Base-by-base conservation (phyloP, 306 rosid species). In the Acacia crassicarpa region DNA sequence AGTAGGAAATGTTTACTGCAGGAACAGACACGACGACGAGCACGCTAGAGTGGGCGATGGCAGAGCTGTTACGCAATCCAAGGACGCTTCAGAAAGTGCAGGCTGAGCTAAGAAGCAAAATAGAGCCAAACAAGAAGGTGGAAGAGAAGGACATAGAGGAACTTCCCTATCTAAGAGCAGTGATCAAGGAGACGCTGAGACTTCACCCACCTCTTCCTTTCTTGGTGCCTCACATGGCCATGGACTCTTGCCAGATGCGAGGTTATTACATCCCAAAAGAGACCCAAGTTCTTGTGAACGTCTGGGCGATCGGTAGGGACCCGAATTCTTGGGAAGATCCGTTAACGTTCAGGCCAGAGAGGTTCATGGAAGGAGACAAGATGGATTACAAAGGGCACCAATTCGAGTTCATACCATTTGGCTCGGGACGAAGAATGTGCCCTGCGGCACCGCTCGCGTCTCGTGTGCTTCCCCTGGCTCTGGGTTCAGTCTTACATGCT, bases 131-230 rank as follows among this genome's bases (percentile, higher is more conserved):
- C 32, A 75, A 80, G 80, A 91, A 84, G 61, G 72, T 94, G 5
- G 90, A 90, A 61, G 98, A 94, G 74, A 78, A 73, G 44, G 93
- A 93, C 86, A 78, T 93, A 2, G 93, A 90, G 16, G 87, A 87
- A 16, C 91, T 93, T 58, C 94, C 97, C 0, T 94, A 91, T 81
- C 92, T 94, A 4, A 88, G 61, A 68, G 95, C 97, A 48, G 93
- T 91, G 46, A 85, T 94, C 82, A 94, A 93, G 74, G 98, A 94
- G 74, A 94, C 98, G 9, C 82, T 94, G 43, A 89, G 97, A 45
- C 93, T 94, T 33, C 98, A 94, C 83, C 97, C 98, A 30, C 98
- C 98, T n/a, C 94, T 94, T 63, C 98, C 98, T 27, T 85, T 94
- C 80, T 48, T 94, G 75, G 97, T 94, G 67, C 98, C 98, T 23